These are phyloP conservation scores for Polysphondylium violaceum DNA, from an alignment of 78 protist genomes.

Conservation along the genomic window DNA sequence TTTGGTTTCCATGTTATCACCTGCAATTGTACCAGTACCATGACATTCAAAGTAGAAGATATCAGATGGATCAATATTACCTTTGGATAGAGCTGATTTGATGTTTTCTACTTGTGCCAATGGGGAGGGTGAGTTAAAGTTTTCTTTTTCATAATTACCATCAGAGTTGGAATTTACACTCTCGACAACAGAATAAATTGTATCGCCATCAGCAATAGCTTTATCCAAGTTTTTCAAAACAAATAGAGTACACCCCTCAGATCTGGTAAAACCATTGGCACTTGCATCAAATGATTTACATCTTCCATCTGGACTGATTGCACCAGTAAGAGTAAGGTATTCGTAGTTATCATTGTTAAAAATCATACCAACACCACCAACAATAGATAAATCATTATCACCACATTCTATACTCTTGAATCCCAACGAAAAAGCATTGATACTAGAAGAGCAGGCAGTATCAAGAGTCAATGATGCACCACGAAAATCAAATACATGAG, in stretches of 20 bases:
- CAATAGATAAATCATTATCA: conserved; percentile 74
- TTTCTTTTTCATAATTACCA: conserved; percentile 71
- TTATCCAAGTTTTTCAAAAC: background rate
- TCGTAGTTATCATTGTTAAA: conserved; percentile 2
- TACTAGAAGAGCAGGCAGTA: conserved; percentile 93
- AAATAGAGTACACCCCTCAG: conserved; percentile 81
- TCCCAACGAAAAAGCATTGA: conserved; percentile 87
- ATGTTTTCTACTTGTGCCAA: conserved; percentile 78
- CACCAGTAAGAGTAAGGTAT: background rate
- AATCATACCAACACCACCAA: conserved; percentile 78
- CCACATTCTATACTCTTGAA: conserved; percentile 24
- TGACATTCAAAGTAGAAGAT: conserved; percentile 20
- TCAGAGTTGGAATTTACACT: conserved; percentile 33
- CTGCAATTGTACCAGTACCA: conserved; percentile 47
- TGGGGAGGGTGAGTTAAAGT: conserved; percentile 78
- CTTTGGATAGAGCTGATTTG: conserved; percentile 37
- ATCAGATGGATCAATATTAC: background rate
- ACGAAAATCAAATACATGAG: conserved; percentile 12
- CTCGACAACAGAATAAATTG: background rate
- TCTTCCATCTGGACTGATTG: conserved; percentile 75
- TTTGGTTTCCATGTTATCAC: conserved; percentile 20
- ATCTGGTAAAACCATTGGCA: conserved; percentile 93
- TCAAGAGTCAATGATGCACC: conserved; percentile 87
- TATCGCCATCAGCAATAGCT: conserved; percentile 5
- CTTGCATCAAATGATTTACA: conserved; percentile 82